Evolutionary conservation across 495 filamentous ascomycete species (phyloP).

Genomic region (Talaromyces proteolyticus): DNA sequence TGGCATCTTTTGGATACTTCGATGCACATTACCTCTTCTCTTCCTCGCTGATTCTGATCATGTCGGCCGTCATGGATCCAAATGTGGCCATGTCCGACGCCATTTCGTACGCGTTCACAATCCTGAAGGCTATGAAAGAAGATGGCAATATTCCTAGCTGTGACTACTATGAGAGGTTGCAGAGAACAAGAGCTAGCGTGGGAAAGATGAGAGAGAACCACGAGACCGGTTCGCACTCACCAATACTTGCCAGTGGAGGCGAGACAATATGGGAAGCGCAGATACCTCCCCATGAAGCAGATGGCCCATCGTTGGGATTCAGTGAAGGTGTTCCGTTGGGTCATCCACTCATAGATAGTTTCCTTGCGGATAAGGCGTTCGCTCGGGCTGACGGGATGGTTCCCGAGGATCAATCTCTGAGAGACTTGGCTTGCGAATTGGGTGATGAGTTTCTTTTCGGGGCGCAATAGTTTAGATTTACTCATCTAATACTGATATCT

Average conservation of each 20-base stretch:
- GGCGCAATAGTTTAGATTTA: constrained; percentile 4
- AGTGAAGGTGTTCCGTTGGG: constrained; percentile 6
- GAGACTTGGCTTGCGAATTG: constrained; percentile 8
- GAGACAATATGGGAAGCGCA: constrained; percentile 3
- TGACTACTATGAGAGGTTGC: constrained; percentile 13
- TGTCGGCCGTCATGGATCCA: constrained; percentile 18
- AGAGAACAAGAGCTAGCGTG: constrained; percentile 9
- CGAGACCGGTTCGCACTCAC: constrained; percentile 1
- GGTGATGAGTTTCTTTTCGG: constrained; percentile 11
- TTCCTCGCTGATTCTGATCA: constrained; percentile 17
- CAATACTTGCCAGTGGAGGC: background rate
- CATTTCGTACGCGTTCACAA: constrained; percentile 15
- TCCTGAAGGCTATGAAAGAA: constrained; percentile 17
- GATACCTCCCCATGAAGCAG: constrained; percentile 2
- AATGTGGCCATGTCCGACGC: constrained; percentile 13
- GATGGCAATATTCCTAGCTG: constrained; percentile 20
- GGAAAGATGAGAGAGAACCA: constrained; percentile 11
- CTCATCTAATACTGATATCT: constrained; percentile 1
- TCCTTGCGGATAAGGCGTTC: constrained; percentile 8
- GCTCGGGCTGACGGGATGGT: constrained; percentile 8
- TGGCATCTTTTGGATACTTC: constrained; percentile 21
- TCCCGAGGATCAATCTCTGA: constrained; percentile 8
- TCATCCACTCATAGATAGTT: constrained; percentile 12
- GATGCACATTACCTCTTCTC: constrained; percentile 26
- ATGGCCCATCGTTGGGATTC: constrained; percentile 5